Evolutionary conservation across 768 basidiomycete genomes (phyloP).

Genomic region (Suillus cothurnatus): DNA sequence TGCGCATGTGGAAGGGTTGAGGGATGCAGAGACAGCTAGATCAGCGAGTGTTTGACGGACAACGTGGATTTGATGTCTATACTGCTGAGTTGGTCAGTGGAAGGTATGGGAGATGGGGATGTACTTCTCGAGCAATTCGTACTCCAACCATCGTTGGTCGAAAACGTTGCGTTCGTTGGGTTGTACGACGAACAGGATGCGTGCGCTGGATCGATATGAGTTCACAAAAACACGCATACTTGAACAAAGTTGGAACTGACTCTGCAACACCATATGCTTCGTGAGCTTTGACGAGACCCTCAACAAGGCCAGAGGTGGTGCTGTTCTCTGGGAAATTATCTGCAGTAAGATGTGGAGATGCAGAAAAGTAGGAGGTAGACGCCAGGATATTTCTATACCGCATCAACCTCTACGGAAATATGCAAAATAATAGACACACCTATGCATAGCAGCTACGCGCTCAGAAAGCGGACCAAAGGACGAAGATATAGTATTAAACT

Average conservation of each 20-base stretch:
- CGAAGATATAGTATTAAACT: conserved; percentile 96
- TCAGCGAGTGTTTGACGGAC: conserved; percentile 78
- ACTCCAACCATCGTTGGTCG: conserved; percentile 90
- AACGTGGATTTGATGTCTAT: conserved; percentile 73
- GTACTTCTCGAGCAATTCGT: conserved; percentile 78
- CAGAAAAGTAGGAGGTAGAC: conserved; percentile 67
- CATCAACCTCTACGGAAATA: not conserved
- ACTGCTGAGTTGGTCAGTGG: not conserved
- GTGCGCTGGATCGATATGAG: conserved; percentile 37
- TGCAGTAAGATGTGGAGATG: conserved; percentile 51
- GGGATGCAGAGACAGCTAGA: conserved; percentile 56
- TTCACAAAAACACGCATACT: not conserved
- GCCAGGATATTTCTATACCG: conserved; percentile 61
- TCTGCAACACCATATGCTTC: conserved; percentile 60
- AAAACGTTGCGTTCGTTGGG: conserved; percentile 90
- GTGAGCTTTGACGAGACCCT: conserved; percentile 82
- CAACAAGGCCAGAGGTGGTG: conserved; percentile 67
- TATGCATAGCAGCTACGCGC: conserved; percentile 69
- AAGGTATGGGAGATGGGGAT: conserved; percentile 19
- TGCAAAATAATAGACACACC: conserved; percentile 44
- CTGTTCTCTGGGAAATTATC: conserved; percentile 74
- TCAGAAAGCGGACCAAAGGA: conserved; percentile 86
- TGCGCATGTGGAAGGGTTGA: conserved; percentile 48
- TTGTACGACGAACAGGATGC: conserved; percentile 88
- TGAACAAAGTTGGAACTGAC: conserved; percentile 36